Evolutionary conservation across 106 monocot species (phyloP), one percentile per base, ranked within the genome.

Genomic region (Dioscorea alata): DNA sequence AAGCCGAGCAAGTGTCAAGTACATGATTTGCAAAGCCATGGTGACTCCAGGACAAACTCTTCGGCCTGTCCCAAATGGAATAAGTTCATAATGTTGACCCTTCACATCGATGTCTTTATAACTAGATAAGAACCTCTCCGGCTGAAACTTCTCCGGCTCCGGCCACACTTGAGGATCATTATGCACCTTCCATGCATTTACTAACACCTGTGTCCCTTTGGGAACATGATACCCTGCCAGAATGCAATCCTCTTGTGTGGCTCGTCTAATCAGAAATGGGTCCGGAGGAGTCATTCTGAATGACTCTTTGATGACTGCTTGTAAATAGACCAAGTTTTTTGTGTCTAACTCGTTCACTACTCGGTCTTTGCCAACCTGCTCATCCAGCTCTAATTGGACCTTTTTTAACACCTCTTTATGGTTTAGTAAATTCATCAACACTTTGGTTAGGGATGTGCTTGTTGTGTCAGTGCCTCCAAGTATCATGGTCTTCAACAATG

Each of bases 21-120:
- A 66, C 56, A 77, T 77, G 54, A 76, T 69, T 32, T 77, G 76
- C 23, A 76, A 64, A 1, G 69, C 61, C 33, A 82, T 73, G 9
- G 68, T 57, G 42, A 77, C 73, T n/a, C 76, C 81, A 8, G 81
- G 81, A 64, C 76, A 82, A 22, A 64, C 61, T 50, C 81, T 25
- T 24, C 81, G 18, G 2, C 81, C 81, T 6, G 81, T 21, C 63
- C 81, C 76, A 54, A 82, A 82, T 8, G 81, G 81, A 12, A 82
- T 63, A 15, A 76, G 76, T 73, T 73, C 81, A n/a, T 64, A 73
- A 12, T 82, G 61, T 17, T 73, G 76, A 8, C 81, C 81, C 19
- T 75, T 56, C 12, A 82, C 76, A 42, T 82, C 76, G 4, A 73
- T 58, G 1, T 31, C 61, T 7, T 34, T 34, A 4, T 71, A 64